phyloP scores from a whole-genome alignment of 345 rosid genomes.

The Lumnitzera racemosa region DNA sequence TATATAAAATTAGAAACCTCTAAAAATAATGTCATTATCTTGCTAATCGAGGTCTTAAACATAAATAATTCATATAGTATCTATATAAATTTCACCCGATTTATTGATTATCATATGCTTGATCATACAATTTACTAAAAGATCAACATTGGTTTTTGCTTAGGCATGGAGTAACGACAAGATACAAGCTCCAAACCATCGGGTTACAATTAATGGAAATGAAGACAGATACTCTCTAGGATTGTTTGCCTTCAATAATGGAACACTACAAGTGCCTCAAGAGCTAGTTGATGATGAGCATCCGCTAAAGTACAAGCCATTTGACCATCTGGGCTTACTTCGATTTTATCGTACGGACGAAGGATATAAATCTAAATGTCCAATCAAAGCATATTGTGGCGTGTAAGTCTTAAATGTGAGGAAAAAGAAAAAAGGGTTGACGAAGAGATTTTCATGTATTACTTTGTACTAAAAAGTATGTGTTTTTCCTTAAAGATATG shows the following conservation, averaged over 20 bases:
- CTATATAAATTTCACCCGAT: too few species aligned
- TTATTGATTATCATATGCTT: neutral
- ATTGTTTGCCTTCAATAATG: conserved; percentile 32
- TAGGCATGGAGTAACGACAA: conserved; percentile 64
- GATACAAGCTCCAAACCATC: conserved; percentile 33
- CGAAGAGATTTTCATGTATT: too few species aligned
- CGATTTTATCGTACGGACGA: conserved; percentile 30
- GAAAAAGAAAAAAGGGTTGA: too few species aligned
- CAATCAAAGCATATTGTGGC: conserved; percentile 45
- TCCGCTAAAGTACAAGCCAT: conserved; percentile 39
- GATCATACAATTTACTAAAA: neutral
- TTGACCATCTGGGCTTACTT: conserved; percentile 37
- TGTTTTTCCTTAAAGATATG: too few species aligned
- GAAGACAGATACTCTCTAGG: conserved; percentile 43
- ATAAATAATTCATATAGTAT: too few species aligned
- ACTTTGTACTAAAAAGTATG: too few species aligned
- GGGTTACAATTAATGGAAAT: conserved; percentile 35
- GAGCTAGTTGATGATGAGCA: conserved; percentile 43
- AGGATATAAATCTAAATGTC: conserved; percentile 32
- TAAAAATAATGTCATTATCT: too few species aligned
- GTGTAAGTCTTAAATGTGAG: conserved; percentile 5
- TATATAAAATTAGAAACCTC: too few species aligned
- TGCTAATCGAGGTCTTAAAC: too few species aligned
- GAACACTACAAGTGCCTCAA: conserved; percentile 24
- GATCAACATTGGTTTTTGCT: neutral